Evolutionary conservation across 768 basidiomycete species (phyloP).

Genomic region (Suillus subalutaceus): DNA sequence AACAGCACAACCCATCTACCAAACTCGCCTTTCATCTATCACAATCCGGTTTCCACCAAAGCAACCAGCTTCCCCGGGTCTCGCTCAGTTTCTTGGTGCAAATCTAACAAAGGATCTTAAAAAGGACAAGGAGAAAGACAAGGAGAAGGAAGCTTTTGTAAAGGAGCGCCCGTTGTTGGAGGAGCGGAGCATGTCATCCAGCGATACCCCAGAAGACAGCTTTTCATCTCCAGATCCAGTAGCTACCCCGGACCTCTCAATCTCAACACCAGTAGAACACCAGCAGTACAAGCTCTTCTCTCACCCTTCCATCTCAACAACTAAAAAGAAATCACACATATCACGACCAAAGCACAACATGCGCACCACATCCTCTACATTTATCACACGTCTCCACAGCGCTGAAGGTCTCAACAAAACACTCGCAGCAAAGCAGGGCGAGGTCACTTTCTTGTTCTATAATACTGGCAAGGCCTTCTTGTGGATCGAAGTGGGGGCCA

Average conservation of each 20-base stretch:
- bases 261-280: conserved; percentile 27
- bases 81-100: conserved; percentile 69
- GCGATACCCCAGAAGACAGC: conserved; percentile 72
- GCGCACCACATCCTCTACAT: conserved; percentile 88
- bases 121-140: conserved; percentile 53
- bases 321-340: conserved; percentile 63
- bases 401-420: conserved; percentile 74
- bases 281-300: conserved; percentile 63
- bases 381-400: conserved; percentile 85
- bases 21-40: conserved; percentile 65
- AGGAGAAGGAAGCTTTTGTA: conserved; percentile 41
- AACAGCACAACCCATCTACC: conserved; percentile 42
- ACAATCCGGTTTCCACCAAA: conserved; percentile 68
- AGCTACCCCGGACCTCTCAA: conserved; percentile 34
- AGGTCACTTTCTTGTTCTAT: conserved; percentile 84
- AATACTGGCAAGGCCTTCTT: conserved; percentile 83
- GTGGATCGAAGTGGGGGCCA: conserved; percentile 86
- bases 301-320: conserved; percentile 40
- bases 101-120: conserved; percentile 59
- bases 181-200: conserved; percentile 79
- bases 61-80: conserved; percentile 55
- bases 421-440: conserved; percentile 81
- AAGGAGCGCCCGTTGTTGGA: conserved; percentile 47
- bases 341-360: conserved; percentile 90
- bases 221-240: conserved; percentile 41